Conservation (phyloP, 1,284 basidiomycete species). For the Tranzscheliella williamsii region DNA sequence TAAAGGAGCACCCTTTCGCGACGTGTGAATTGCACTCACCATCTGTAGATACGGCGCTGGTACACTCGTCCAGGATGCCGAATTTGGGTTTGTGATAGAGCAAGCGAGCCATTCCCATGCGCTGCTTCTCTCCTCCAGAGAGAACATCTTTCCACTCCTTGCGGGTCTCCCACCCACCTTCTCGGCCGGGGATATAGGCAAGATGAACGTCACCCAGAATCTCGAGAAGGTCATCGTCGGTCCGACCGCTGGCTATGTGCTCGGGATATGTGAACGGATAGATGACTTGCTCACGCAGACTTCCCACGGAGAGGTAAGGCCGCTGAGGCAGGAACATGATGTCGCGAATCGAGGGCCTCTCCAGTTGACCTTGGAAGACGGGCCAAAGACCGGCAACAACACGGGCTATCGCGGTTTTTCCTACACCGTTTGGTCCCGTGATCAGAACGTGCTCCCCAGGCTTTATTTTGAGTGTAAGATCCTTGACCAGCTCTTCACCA, state of each 20-base stretch:
- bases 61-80: constrained; percentile 75
- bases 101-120: constrained; percentile 66
- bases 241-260: constrained; percentile 63
- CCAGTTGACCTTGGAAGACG: constrained; percentile 63
- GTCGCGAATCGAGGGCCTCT: constrained; percentile 60
- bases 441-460: constrained; percentile 89
- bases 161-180: constrained; percentile 75
- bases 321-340: constrained; percentile 90
- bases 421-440: constrained; percentile 79
- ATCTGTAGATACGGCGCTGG: constrained; percentile 92
- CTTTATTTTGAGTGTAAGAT: constrained; percentile 73
- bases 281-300: constrained; percentile 79
- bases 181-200: constrained; percentile 80
- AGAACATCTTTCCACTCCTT: constrained; percentile 81
- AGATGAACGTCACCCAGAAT: constrained; percentile 81
- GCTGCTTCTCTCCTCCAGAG: constrained; percentile 92
- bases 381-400: constrained; percentile 88
- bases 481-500: constrained; percentile 71
- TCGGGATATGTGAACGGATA: constrained; percentile 56
- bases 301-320: constrained; percentile 85
- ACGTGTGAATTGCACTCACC: constrained; percentile 1
- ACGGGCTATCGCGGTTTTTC: constrained; percentile 89
- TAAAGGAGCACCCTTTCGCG: no score
- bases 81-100: constrained; percentile 78
- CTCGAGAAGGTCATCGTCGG: constrained; percentile 72